Base-by-base conservation (phyloP, 1,139 yeast species). In the Magnusiomyces tetraspermus region DNA sequence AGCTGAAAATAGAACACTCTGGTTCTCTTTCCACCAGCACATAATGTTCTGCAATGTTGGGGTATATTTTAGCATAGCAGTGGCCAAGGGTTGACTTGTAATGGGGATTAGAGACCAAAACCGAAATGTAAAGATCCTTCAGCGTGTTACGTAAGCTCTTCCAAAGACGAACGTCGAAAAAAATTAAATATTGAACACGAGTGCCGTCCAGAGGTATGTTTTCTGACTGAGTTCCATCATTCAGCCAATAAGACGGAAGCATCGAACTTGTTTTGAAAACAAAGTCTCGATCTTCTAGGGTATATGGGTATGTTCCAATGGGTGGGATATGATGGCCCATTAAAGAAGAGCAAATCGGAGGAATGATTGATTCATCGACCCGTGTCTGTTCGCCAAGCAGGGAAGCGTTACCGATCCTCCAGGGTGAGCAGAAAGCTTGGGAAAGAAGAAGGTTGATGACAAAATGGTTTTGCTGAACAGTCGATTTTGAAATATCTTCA, bases 11-110 rank as follows among this genome's bases (percentile, higher is more conserved):
- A 41, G 89, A 85, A 57, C 79, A 74, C 60, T 90, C 96, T 0
- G 95, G 94, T 56, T 89, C 97, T 48, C 90, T 72, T 57, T 86
- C 95, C 53, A 80, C 76, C 0, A 78, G 74, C 55, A 83, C 76
- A 65, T 78, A 88, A 75, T 79, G 77, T 60, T 88, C 90, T 0
- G 88, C 81, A n/a, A 89, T 70, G 2, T 79, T 76, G 0, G 95
- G 89, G 64, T 90, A 89, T 0, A 88, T 73, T 60, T 88, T 95
- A 45, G 89, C 85, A 63, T 88, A 89, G 62, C 88, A 94, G 41
- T 81, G 80, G 11, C 88, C 85, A 45, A 88, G 71, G 33, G 81
- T 71, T 31, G 76, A 69, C 63, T 84, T 83, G 63, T 75, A 82
- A 11, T 69, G 71, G 52, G 80, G 74, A 59, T 82, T 82, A 4